Evolutionary conservation across 2,329 filamentous ascomycete genomes (phyloP).

Genomic region (Penicillium sp.): DNA sequence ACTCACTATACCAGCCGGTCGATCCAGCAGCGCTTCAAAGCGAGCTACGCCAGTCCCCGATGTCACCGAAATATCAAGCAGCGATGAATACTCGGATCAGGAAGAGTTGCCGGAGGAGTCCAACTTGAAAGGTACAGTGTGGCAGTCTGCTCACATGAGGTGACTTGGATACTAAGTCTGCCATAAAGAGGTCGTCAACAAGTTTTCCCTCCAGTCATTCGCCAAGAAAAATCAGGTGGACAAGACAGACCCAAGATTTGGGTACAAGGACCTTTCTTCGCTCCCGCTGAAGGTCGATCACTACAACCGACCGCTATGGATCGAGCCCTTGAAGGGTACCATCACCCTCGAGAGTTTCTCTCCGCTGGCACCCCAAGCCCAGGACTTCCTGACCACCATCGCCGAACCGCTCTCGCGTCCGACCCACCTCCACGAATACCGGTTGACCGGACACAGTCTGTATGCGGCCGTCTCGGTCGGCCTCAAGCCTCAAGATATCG

Average conservation of each 20-base stretch:
- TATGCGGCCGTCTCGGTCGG: conserved; percentile 96
- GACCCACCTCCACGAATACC: conserved; percentile 90
- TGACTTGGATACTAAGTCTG: conserved; percentile 25
- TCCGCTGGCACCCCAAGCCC: conserved; percentile 79
- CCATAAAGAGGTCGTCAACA: conserved; percentile 50
- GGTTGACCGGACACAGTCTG: conserved; percentile 85
- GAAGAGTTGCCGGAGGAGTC: conserved; percentile 52
- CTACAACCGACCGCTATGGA: conserved; percentile 87
- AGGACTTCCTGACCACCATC: conserved; percentile 94
- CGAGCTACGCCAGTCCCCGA: conserved; percentile 50
- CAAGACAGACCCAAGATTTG: conserved; percentile 58
- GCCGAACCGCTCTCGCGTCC: conserved; percentile 90
- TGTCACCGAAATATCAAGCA: conserved; percentile 51
- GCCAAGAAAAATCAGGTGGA: conserved; percentile 49
- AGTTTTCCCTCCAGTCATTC: conserved; percentile 56
- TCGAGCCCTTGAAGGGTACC: conserved; percentile 80
- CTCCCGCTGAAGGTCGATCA: conserved; percentile 85
- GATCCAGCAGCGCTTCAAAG: conserved; percentile 51
- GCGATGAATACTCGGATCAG: conserved; percentile 60
- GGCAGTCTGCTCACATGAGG: conserved; percentile 12
- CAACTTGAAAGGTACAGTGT: conserved; percentile 48
- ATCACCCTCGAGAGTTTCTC: conserved; percentile 96
- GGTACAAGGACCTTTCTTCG: conserved; percentile 76
- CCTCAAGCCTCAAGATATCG: conserved; percentile 85
- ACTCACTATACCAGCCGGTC: conserved; percentile 41